Evolutionary conservation across 495 filamentous ascomycete species (phyloP).

Genomic region (Aspergillus olivimuriae): DNA sequence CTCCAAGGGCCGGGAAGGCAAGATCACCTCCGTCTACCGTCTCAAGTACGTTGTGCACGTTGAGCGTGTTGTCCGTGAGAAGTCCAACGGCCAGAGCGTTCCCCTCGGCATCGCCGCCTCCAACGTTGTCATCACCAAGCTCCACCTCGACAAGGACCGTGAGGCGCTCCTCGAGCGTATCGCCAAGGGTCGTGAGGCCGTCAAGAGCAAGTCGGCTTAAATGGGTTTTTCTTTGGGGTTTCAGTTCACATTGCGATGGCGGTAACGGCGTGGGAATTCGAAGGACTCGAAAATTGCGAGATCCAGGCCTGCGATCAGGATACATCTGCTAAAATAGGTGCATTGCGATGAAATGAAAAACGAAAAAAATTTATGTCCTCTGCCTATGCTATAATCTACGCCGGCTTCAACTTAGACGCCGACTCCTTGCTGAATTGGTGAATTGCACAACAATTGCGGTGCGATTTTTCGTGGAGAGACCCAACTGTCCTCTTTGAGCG

Average conservation of each 20-base stretch:
- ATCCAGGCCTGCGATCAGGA: slow-evolving; percentile 26
- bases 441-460: too few relatives aligned
- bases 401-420: too few relatives aligned
- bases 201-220: slow-evolving; percentile 34
- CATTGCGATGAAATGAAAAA: slow-evolving; percentile 7
- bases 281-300: slow-evolving; percentile 28
- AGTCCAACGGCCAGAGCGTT: slow-evolving; percentile 84
- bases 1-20: slow-evolving; percentile 91
- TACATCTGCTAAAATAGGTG: slow-evolving; percentile 6
- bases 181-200: slow-evolving; percentile 63
- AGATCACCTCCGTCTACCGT: slow-evolving; percentile 88
- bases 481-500: too few relatives aligned
- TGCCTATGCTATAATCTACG: too few relatives aligned
- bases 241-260: slow-evolving; percentile 33
- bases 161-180: slow-evolving; percentile 88
- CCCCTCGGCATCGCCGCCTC: slow-evolving; percentile 81
- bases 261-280: slow-evolving; percentile 33
- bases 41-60: slow-evolving; percentile 90
- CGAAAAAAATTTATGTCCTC: too few relatives aligned
- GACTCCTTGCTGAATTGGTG: too few relatives aligned
- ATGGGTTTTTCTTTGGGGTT: slow-evolving; percentile 22
- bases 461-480: too few relatives aligned
- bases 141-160: slow-evolving; percentile 98
- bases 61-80: slow-evolving; percentile 87
- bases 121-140: slow-evolving; percentile 92